phyloP scores from a whole-genome alignment of 192 early-diverging fungal genomes.

The Pilobolus umbonatus region DNA sequence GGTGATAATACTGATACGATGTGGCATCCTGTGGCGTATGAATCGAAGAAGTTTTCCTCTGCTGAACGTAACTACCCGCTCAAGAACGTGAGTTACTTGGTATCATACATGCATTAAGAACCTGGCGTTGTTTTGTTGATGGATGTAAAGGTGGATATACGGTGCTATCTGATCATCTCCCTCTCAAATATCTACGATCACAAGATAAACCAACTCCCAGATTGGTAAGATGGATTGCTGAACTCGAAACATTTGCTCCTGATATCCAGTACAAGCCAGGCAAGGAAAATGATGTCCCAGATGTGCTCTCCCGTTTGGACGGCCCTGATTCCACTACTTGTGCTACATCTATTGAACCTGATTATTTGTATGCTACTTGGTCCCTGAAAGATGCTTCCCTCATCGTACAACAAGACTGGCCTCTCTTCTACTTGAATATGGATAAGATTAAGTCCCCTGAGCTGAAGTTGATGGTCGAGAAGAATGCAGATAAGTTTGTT shows the following conservation, averaged over 20 bases:
- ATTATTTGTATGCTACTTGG: background rate
- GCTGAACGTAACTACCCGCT: slow-evolving; percentile 30
- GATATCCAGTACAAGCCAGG: slow-evolving; percentile 11
- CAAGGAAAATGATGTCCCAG: background rate
- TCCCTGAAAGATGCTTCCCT: too few species aligned
- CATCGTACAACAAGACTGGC: too few species aligned
- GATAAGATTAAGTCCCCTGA: too few species aligned
- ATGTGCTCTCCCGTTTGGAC: background rate
- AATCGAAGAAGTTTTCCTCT: slow-evolving; percentile 27
- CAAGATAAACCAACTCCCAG: slow-evolving; percentile 8
- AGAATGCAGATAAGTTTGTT: too few species aligned
- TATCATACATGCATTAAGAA: slow-evolving; percentile 8
- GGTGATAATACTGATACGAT: background rate
- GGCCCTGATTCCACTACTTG: background rate
- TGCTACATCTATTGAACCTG: background rate
- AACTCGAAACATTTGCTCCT: slow-evolving; percentile 4
- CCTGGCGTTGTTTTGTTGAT: slow-evolving; percentile 14
- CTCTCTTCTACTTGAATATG: too few species aligned
- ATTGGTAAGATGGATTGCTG: background rate
- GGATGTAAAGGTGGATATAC: background rate
- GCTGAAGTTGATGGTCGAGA: too few species aligned
- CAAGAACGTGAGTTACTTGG: slow-evolving; percentile 10
- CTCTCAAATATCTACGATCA: slow-evolving; percentile 1
- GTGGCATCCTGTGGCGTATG: slow-evolving; percentile 24
- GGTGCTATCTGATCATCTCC: slow-evolving; percentile 1